phyloP scores from a whole-genome alignment of 108 stramenopile species.

The Nannochloropsis salina region DNA sequence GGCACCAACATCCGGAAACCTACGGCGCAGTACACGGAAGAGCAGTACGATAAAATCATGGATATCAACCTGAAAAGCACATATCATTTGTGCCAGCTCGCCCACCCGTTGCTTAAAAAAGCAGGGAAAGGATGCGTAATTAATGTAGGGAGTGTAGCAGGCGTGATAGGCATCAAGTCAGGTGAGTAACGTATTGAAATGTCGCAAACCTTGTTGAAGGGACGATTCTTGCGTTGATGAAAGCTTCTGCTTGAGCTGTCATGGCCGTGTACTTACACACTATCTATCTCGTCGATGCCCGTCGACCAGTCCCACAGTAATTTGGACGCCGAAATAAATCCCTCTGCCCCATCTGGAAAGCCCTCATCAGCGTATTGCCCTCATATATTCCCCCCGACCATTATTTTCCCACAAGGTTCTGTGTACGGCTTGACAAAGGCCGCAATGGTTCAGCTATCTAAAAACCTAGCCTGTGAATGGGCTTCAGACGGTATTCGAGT shows the following conservation, averaged over 20 bases:
- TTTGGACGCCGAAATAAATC: too few species aligned
- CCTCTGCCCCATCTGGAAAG: too few species aligned
- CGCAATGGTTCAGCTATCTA: constrained; percentile 90
- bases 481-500: constrained; percentile 66
- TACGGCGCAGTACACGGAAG: constrained; percentile 71
- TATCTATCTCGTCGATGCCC: too few species aligned
- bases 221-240: too few species aligned
- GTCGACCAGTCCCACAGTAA: too few species aligned
- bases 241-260: too few species aligned
- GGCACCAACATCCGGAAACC: constrained; percentile 84
- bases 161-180: constrained; percentile 74
- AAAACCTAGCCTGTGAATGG: constrained; percentile 86
- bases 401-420: constrained; percentile 19
- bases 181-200: constrained; percentile 42
- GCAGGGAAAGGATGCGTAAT: constrained; percentile 68
- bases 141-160: constrained; percentile 86
- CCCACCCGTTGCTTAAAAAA: constrained; percentile 46
- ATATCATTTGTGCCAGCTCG: constrained; percentile 51
- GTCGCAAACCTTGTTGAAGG: neutral
- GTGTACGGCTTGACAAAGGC: constrained; percentile 86
- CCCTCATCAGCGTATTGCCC: too few species aligned
- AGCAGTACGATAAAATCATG: constrained; percentile 73
- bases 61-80: constrained; percentile 72
- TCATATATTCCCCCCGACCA: too few species aligned
- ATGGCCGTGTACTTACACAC: too few species aligned